Percentiles rank a stretch among this genome's conserved stretches.
Conservation (phyloP, 176 grass and related monocot genomes). For the Melocanna baccifera region DNA sequence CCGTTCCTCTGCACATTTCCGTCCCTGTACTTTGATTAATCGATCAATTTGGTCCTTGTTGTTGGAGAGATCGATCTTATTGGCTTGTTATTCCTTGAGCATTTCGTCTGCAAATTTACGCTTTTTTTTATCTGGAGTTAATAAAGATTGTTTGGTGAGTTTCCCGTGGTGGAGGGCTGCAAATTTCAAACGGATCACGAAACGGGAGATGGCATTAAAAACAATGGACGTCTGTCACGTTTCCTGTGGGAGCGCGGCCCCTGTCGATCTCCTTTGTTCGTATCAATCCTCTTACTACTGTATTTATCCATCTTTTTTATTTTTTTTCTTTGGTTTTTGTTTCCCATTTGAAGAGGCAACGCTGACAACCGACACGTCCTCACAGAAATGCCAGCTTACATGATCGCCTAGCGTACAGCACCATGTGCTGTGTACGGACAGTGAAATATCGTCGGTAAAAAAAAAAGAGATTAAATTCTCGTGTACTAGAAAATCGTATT, state of each 20-base stretch:
- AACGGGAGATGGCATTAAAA: neutral
- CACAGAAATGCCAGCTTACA: neutral
- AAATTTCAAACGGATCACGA: neutral
- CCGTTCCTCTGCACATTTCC: slow-evolving; percentile 12
- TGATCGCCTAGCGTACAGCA: neutral
- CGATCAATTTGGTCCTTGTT: slow-evolving; percentile 2
- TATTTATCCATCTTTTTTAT: neutral
- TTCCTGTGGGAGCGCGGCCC: neutral
- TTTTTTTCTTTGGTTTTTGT: neutral
- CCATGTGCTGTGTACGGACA: neutral
- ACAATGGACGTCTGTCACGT: neutral
- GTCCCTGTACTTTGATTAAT: slow-evolving; percentile 24
- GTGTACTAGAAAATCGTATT: neutral
- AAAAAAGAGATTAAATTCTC: neutral
- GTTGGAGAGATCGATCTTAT: neutral
- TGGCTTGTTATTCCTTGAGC: no score
- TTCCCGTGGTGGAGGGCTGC: neutral
- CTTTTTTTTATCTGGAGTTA: neutral
- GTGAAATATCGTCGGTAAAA: neutral
- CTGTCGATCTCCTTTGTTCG: neutral
- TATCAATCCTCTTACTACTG: neutral
- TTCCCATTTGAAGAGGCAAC: neutral
- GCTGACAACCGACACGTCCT: neutral
- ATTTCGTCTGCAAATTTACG: neutral
- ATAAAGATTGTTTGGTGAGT: neutral